Evolutionary conservation across 2,329 filamentous ascomycete species (phyloP).

Genomic region (Alternaria infectoria): DNA sequence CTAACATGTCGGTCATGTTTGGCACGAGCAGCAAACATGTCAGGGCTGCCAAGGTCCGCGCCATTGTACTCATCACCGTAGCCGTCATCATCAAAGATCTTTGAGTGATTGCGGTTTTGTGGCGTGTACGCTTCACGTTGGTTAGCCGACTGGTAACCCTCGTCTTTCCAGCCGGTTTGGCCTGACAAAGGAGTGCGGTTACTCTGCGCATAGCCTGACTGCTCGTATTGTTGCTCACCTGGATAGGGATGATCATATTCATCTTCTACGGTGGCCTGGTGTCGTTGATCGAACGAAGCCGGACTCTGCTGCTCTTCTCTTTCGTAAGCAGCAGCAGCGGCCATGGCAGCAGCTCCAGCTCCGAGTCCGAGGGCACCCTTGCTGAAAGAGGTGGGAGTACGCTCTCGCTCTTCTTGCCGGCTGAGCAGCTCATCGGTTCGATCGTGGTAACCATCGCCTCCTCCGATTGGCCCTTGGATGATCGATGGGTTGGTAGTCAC

Average conservation of each 20-base stretch:
- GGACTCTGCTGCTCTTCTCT: slow-evolving; percentile 36
- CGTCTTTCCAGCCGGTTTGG: slow-evolving; percentile 70
- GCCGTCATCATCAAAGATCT: slow-evolving; percentile 63
- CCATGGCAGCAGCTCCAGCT: slow-evolving; percentile 62
- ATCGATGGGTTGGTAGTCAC: slow-evolving; percentile 85
- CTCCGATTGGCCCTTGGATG: slow-evolving; percentile 74
- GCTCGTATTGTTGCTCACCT: slow-evolving; percentile 45
- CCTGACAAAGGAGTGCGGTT: slow-evolving; percentile 48
- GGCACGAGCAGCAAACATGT: slow-evolving; percentile 53
- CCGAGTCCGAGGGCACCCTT: slow-evolving; percentile 46
- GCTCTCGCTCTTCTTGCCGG: slow-evolving; percentile 43
- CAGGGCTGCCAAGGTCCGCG: slow-evolving; percentile 49
- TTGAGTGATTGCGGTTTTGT: slow-evolving; percentile 53
- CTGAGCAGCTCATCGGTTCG: slow-evolving; percentile 46
- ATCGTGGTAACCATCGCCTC: slow-evolving; percentile 53
- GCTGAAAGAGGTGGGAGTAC: slow-evolving; percentile 40
- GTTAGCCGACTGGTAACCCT: slow-evolving; percentile 87
- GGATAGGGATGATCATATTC: slow-evolving; percentile 43
- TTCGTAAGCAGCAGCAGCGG: slow-evolving; percentile 58
- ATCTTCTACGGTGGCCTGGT: slow-evolving; percentile 48
- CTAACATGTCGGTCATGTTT: slow-evolving; percentile 72
- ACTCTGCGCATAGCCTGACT: slow-evolving; percentile 37
- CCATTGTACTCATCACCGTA: slow-evolving; percentile 59
- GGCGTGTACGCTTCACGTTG: slow-evolving; percentile 61
- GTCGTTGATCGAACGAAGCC: slow-evolving; percentile 33